Percentiles rank a stretch among this genome's conserved stretches.
Evolutionary conservation across 805 yeast genomes (phyloP).

Genomic region (Saturnispora silvae): DNA sequence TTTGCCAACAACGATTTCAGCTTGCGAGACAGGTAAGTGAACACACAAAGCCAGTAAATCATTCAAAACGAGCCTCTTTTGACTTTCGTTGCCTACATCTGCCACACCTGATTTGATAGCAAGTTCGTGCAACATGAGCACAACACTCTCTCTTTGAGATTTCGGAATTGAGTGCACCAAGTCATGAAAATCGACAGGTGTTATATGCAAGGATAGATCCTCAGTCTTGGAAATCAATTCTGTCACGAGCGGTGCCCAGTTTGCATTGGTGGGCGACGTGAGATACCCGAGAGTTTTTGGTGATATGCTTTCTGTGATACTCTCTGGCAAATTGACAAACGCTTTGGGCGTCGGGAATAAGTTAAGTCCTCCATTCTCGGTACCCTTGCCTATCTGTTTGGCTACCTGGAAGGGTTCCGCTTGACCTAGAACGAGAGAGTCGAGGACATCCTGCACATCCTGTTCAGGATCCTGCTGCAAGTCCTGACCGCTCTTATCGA

Average conservation of each 20-base stretch:
- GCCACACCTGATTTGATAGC: slow-evolving; percentile 15
- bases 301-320: slow-evolving; percentile 26
- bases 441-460: slow-evolving; percentile 22
- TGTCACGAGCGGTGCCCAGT: slow-evolving; percentile 39
- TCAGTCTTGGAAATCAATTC: slow-evolving; percentile 26
- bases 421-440: slow-evolving; percentile 13
- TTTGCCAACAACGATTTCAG: slow-evolving; percentile 25
- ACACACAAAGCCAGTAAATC: slow-evolving; percentile 27
- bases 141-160: slow-evolving; percentile 24
- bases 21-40: slow-evolving; percentile 12
- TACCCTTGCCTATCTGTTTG: neutral
- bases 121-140: slow-evolving; percentile 30
- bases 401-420: neutral
- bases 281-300: slow-evolving; percentile 32
- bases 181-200: slow-evolving; percentile 25
- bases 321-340: slow-evolving; percentile 26
- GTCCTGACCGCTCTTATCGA: slow-evolving; percentile 15
- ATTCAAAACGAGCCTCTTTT: slow-evolving; percentile 29
- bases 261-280: slow-evolving; percentile 29
- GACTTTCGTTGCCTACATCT: neutral
- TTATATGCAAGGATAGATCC: slow-evolving; percentile 20
- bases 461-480: slow-evolving; percentile 11
- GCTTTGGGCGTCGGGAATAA: slow-evolving; percentile 22
- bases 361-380: neutral
- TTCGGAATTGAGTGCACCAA: slow-evolving; percentile 35